Conservation (phyloP, 2,329 filamentous ascomycete genomes). For the Colletotrichum melonis region DNA sequence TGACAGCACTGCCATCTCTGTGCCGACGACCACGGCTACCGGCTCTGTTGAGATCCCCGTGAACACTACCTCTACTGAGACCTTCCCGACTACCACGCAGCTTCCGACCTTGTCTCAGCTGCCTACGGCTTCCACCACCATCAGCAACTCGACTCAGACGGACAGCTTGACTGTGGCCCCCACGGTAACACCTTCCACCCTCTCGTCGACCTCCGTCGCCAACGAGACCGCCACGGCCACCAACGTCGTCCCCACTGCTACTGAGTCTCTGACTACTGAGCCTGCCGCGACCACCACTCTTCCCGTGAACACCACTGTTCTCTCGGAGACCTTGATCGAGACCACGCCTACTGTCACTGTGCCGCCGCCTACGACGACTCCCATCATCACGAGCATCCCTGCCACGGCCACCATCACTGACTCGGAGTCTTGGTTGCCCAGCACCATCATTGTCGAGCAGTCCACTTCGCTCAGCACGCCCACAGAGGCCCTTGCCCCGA, state of each 20-base stretch:
- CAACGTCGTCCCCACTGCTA: conserved; percentile 5
- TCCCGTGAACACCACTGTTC: conserved; percentile 30
- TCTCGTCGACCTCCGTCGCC: conserved; percentile 13
- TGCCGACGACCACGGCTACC: conserved; percentile 54
- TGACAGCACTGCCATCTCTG: conserved; percentile 24
- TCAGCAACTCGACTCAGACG: conserved; percentile 18
- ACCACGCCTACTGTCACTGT: conserved; percentile 13
- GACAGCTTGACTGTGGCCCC: conserved; percentile 15
- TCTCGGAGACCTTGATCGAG: conserved; percentile 11
- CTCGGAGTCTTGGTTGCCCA: conserved; percentile 63
- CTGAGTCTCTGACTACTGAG: neutral
- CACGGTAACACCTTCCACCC: conserved; percentile 4
- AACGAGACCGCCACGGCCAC: conserved; percentile 20
- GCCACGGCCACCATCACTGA: conserved; percentile 56
- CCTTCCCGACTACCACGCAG: conserved; percentile 7
- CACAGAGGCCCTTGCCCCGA: conserved; percentile 51
- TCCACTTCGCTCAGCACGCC: conserved; percentile 55
- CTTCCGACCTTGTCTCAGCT: conserved; percentile 25
- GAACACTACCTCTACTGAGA: conserved; percentile 24
- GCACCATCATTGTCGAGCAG: conserved; percentile 69
- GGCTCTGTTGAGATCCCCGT: conserved; percentile 47
- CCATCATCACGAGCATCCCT: conserved; percentile 51
- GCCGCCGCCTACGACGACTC: conserved; percentile 23
- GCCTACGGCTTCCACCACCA: conserved; percentile 21
- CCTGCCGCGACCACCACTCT: conserved; percentile 21